These are phyloP conservation scores for Clarkia xantiana DNA, from an alignment of 345 rosid genomes.

Conservation along the genomic window DNA sequence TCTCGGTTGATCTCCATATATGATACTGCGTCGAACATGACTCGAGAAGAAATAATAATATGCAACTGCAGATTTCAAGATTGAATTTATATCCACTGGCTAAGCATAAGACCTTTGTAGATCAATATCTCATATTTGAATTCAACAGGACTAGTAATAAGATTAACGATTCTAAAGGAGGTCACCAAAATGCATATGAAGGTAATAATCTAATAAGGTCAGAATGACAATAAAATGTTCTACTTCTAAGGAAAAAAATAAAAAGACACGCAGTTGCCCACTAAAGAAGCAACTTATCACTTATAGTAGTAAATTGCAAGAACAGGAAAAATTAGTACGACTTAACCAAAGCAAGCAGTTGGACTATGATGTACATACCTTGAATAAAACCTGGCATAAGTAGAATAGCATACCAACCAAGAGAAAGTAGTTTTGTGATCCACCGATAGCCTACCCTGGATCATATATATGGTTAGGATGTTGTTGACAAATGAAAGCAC, in stretches of 20 bases:
- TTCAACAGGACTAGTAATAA: too few species aligned
- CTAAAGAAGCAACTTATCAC: too few species aligned
- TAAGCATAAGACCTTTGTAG: background rate
- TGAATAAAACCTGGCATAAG: conserved; percentile 91
- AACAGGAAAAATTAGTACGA: too few species aligned
- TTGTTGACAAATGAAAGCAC: background rate
- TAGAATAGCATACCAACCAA: conserved; percentile 66
- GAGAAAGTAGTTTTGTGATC: conserved; percentile 62
- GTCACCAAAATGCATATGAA: too few species aligned
- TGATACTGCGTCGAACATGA: conserved; percentile 62
- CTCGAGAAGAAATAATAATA: conserved; percentile 69
- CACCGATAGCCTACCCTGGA: conserved; percentile 96
- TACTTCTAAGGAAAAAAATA: too few species aligned
- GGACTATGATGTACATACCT: conserved; percentile 25
- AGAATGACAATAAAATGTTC: too few species aligned
- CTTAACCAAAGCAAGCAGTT: background rate
- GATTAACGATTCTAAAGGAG: too few species aligned
- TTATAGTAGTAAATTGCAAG: too few species aligned
- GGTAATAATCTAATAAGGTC: too few species aligned
- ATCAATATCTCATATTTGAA: too few species aligned
- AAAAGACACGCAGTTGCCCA: too few species aligned
- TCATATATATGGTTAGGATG: conserved; percentile 14
- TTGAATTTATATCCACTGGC: conserved; percentile 2
- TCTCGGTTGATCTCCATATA: conserved; percentile 92
- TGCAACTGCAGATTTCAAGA: conserved; percentile 49